Percentiles rank a stretch among this genome's conserved stretches.
phyloP scores from a whole-genome alignment of 345 rosid genomes.

The Zanthoxylum bungeanum region DNA sequence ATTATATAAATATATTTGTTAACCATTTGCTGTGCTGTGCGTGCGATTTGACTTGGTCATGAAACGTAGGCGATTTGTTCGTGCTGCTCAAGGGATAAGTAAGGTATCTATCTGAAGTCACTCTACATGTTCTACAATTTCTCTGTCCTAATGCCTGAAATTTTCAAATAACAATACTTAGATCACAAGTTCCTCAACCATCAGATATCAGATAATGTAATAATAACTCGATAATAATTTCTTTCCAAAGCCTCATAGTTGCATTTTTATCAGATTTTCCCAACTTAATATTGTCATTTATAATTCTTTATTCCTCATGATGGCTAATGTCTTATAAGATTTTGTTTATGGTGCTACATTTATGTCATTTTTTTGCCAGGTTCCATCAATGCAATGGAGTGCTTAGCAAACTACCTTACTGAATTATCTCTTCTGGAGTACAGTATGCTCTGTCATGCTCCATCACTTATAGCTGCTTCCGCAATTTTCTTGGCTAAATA shows the following conservation, averaged over 20 bases:
- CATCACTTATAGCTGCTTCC: conserved; percentile 81
- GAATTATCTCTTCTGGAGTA: conserved; percentile 84
- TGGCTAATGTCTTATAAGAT: too few relatives aligned
- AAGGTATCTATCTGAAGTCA: conserved; percentile 50
- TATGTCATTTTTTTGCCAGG: conserved; percentile 41
- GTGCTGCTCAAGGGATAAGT: conserved; percentile 70
- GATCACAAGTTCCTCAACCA: background rate
- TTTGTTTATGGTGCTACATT: too few relatives aligned
- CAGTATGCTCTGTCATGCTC: conserved; percentile 64
- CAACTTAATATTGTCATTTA: background rate
- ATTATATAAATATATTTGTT: too few relatives aligned
- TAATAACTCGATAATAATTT: too few relatives aligned
- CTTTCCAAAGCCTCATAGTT: too few relatives aligned
- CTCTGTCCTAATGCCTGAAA: too few relatives aligned
- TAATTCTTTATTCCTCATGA: too few relatives aligned
- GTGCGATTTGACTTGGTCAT: conserved; percentile 19
- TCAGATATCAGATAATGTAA: too few relatives aligned
- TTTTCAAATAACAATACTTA: background rate
- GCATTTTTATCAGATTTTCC: background rate
- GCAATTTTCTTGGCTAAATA: conserved; percentile 79
- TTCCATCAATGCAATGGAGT: conserved; percentile 69
- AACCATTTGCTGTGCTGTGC: background rate
- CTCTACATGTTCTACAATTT: background rate
- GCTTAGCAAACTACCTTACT: conserved; percentile 70
- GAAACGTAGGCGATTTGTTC: conserved; percentile 67